A percentile compares a stretch with the other conserved stretches of the same genome.
These are phyloP conservation scores for Ascochyta koolunga DNA, from an alignment of 2,329 filamentous ascomycete species.

Conservation along the genomic window DNA sequence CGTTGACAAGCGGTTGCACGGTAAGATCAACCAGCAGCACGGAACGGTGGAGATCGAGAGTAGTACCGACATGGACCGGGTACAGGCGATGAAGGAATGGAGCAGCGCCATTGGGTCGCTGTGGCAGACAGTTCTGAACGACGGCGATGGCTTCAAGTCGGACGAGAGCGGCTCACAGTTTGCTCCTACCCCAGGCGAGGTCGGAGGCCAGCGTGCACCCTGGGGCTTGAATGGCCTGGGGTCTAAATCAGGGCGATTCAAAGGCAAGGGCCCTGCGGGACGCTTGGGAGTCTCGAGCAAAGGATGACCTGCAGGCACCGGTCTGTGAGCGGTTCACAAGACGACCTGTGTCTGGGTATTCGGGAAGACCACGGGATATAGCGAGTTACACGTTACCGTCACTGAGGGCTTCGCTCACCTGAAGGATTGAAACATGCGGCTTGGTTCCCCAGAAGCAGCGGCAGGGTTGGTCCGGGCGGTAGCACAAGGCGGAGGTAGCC, in stretches of 20 bases:
- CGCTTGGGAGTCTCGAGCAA: conserved; percentile 45
- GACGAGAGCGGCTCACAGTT: conserved; percentile 52
- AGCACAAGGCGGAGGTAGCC: conserved; percentile 39
- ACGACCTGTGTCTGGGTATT: conserved; percentile 41
- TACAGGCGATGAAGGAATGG: conserved; percentile 75
- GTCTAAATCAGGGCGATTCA: conserved; percentile 39
- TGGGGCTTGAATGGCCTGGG: conserved; percentile 40
- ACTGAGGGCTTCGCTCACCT: conserved; percentile 35
- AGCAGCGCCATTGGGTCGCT: conserved; percentile 71
- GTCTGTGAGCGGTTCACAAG: conserved; percentile 37
- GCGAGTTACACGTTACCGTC: conserved; percentile 43
- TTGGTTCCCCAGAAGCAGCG: conserved; percentile 28
- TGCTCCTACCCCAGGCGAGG: conserved; percentile 34
- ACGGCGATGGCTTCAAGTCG: conserved; percentile 72
- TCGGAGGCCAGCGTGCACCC: conserved; percentile 31
- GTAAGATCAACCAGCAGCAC: conserved; percentile 86
- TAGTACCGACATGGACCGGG: conserved; percentile 73
- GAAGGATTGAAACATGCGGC: conserved; percentile 46
- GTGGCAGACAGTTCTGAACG: conserved; percentile 75
- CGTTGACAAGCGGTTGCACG: conserved; percentile 83
- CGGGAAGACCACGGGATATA: conserved; percentile 36
- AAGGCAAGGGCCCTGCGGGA: conserved; percentile 48
- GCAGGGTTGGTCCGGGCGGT: conserved; percentile 35
- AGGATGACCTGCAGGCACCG: conserved; percentile 49
- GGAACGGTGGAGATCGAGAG: conserved; percentile 83